Evolutionary conservation across 176 grass and related monocot species (phyloP).

Genomic region (Phoenix dactylifera): DNA sequence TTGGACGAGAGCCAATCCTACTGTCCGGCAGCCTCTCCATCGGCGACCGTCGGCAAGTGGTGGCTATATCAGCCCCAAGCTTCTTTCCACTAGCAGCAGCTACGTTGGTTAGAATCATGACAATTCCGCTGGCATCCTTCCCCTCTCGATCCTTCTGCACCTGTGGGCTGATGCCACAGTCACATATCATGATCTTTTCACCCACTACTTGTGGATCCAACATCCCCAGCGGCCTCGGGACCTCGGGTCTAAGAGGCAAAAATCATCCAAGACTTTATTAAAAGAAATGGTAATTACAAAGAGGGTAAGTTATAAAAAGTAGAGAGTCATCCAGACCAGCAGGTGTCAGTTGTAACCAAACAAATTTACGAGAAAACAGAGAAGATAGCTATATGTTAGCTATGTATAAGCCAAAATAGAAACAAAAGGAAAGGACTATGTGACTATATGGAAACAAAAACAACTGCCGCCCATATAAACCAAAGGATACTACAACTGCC

Average conservation of each 20-base stretch:
- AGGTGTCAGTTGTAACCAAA: too few species aligned
- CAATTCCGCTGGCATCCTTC: slow-evolving; percentile 61
- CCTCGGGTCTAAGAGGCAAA: slow-evolving; percentile 29
- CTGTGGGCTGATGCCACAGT: slow-evolving; percentile 81
- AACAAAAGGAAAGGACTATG: too few species aligned
- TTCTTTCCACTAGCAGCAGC: slow-evolving; percentile 60
- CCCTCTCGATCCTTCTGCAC: slow-evolving; percentile 89
- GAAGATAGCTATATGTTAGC: too few species aligned
- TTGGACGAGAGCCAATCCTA: slow-evolving; percentile 33
- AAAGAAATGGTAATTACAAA: too few species aligned
- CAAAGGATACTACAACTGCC: slow-evolving; percentile 57
- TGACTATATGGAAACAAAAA: too few species aligned
- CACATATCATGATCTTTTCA: slow-evolving; percentile 86
- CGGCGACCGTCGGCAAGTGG: slow-evolving; percentile 65
- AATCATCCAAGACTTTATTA: too few species aligned
- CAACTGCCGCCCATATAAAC: slow-evolving; percentile 63
- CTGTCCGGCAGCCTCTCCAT: slow-evolving; percentile 41
- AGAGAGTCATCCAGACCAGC: too few species aligned
- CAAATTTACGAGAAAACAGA: too few species aligned
- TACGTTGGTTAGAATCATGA: slow-evolving; percentile 78
- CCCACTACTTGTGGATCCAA: slow-evolving; percentile 42
- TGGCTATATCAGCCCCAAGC: slow-evolving; percentile 93
- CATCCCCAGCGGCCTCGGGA: slow-evolving; percentile 68
- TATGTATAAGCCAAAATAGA: too few species aligned
- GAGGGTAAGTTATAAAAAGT: too few species aligned